Conservation (phyloP, 1,139 yeast species). For the Candida anutae region DNA sequence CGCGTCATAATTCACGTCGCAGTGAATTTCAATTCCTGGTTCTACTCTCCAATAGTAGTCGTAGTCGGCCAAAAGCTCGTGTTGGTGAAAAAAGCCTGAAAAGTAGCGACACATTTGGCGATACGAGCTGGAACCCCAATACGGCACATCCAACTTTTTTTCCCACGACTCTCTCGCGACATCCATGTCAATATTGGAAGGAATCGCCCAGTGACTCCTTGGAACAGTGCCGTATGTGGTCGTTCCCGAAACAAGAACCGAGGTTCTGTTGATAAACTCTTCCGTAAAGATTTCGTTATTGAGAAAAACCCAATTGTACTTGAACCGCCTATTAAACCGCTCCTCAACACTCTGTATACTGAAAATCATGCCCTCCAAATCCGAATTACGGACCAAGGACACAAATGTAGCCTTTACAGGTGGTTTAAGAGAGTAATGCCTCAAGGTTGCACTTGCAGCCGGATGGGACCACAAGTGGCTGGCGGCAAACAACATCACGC, state of each 20-base stretch:
- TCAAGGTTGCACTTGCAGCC: no score
- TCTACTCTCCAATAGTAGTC: conserved; percentile 95
- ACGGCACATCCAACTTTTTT: conserved; percentile 47
- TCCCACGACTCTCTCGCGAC: conserved; percentile 48
- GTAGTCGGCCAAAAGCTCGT: conserved; percentile 60
- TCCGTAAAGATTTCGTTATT: conserved; percentile 36
- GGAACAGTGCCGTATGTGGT: conserved; percentile 39
- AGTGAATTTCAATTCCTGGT: conserved; percentile 69
- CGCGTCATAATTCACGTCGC: conserved; percentile 77
- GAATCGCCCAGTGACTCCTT: conserved; percentile 43
- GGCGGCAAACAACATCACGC: conserved; percentile 4
- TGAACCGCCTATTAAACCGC: conserved; percentile 32
- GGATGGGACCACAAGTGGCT: conserved; percentile 7
- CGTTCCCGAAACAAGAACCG: conserved; percentile 29
- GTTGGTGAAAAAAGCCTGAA: conserved; percentile 84
- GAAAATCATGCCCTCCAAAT: conserved; percentile 25
- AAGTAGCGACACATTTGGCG: conserved; percentile 91
- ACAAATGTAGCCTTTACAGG: conserved; percentile 19
- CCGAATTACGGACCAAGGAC: conserved; percentile 39
- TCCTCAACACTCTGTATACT: conserved; percentile 41
- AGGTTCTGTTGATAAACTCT: conserved; percentile 29
- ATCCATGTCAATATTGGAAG: conserved; percentile 50
- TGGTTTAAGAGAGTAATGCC: no score
- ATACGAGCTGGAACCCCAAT: conserved; percentile 55
- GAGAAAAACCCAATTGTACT: conserved; percentile 42